Percentiles rank a stretch among this genome's conserved stretches.
These are phyloP conservation scores for Aspergillus ellipticus DNA, from an alignment of 495 filamentous ascomycete species.

Conservation along the genomic window DNA sequence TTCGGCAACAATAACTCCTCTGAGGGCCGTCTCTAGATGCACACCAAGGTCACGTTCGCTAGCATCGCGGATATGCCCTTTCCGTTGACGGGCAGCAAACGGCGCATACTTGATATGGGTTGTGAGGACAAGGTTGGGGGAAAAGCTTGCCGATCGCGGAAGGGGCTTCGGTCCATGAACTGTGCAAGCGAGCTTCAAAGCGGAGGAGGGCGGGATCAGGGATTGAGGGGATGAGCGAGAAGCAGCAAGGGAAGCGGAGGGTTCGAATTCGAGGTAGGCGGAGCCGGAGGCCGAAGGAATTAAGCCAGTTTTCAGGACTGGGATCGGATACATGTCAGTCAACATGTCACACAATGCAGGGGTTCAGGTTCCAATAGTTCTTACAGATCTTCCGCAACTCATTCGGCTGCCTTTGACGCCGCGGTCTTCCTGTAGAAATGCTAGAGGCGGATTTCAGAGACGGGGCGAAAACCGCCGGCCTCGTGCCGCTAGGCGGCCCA, in stretches of 20 bases:
- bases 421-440: slow-evolving; percentile 37
- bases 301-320: slow-evolving; percentile 87
- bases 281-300: slow-evolving; percentile 93
- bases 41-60: slow-evolving; percentile 85
- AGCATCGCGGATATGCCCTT: slow-evolving; percentile 82
- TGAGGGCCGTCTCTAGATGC: slow-evolving; percentile 84
- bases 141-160: slow-evolving; percentile 83
- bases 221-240: slow-evolving; percentile 46
- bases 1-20: slow-evolving; percentile 85
- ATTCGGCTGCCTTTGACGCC: slow-evolving; percentile 56
- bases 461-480: slow-evolving; percentile 65
- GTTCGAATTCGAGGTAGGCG: slow-evolving; percentile 85
- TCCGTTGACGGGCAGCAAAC: slow-evolving; percentile 77
- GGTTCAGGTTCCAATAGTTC: slow-evolving; percentile 23
- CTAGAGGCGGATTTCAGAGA: slow-evolving; percentile 33
- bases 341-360: not conserved
- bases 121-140: slow-evolving; percentile 82
- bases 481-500: slow-evolving; percentile 73
- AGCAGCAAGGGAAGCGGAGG: slow-evolving; percentile 46
- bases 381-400: slow-evolving; percentile 80
- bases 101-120: slow-evolving; percentile 95
- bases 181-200: slow-evolving; percentile 84
- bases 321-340: slow-evolving; percentile 10
- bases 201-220: slow-evolving; percentile 49
- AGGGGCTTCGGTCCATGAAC: slow-evolving; percentile 92